Evolutionary conservation across 2,329 filamentous ascomycete genomes (phyloP).

Genomic region (Aspergillus transmontanensis): DNA sequence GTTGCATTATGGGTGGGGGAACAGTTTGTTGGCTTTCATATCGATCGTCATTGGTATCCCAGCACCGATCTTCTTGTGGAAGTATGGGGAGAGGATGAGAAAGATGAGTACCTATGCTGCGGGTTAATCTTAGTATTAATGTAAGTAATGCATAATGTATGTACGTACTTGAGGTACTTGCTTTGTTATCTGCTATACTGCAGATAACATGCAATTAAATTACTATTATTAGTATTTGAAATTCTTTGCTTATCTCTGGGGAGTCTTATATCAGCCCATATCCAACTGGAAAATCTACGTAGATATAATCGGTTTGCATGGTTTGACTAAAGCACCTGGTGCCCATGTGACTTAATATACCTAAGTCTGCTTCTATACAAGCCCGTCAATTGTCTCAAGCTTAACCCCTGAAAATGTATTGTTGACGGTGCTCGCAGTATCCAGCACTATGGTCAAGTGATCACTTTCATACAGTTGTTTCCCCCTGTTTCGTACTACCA

Average conservation of each 20-base stretch:
- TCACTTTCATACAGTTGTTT: too few species aligned
- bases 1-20: slow-evolving; percentile 45
- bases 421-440: too few species aligned
- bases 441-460: too few species aligned
- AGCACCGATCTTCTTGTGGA: slow-evolving; percentile 56
- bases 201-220: too few species aligned
- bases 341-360: too few species aligned
- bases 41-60: slow-evolving; percentile 46
- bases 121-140: slow-evolving; percentile 20
- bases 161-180: not conserved
- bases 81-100: slow-evolving; percentile 50
- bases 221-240: not conserved
- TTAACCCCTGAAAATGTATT: too few species aligned
- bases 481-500: too few species aligned
- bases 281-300: not conserved
- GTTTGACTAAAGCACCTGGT: too few species aligned
- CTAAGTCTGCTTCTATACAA: too few species aligned
- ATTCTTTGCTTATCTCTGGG: not conserved
- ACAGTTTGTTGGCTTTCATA: slow-evolving; percentile 44
- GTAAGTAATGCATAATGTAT: not conserved
- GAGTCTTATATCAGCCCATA: not conserved
- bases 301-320: too few species aligned
- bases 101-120: slow-evolving; percentile 53
- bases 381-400: too few species aligned
- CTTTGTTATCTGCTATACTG: not conserved